Percentiles rank a stretch among this genome's conserved stretches.
phyloP scores from a whole-genome alignment of 116 monocot species.

The Trichopus zeylanicus region DNA sequence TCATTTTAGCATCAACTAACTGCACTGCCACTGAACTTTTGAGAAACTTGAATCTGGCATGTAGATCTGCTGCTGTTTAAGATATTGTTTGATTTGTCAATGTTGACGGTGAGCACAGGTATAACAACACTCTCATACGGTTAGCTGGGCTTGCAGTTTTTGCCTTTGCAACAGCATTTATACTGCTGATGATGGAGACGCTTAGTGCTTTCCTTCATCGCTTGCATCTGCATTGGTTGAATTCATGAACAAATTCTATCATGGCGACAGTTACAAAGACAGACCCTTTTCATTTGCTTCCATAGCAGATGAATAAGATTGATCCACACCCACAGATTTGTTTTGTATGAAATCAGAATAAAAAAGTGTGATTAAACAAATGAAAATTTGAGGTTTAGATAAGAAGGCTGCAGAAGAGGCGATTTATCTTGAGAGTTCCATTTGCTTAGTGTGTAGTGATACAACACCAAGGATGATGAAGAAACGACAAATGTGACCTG shows the following conservation, averaged over 20 bases:
- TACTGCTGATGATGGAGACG: conserved; percentile 95
- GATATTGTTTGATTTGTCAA: not conserved
- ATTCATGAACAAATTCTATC: conserved; percentile 90
- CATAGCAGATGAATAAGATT: conserved; percentile 58
- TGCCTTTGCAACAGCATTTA: conserved; percentile 89
- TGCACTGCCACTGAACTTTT: no score
- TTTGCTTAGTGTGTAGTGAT: no score
- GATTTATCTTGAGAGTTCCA: not conserved
- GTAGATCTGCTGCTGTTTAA: not conserved
- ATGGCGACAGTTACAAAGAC: conserved; percentile 96
- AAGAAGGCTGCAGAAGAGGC: not conserved
- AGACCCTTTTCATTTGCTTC: conserved; percentile 79
- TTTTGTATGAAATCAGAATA: not conserved
- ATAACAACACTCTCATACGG: conserved; percentile 62
- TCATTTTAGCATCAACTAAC: no score
- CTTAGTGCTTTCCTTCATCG: conserved; percentile 95
- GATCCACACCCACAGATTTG: conserved; percentile 3
- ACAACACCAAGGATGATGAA: no score
- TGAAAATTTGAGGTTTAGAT: no score
- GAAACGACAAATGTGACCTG: no score
- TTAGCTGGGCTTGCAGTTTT: conserved; percentile 66
- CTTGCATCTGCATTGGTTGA: conserved; percentile 96
- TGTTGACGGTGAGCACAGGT: conserved; percentile 38
- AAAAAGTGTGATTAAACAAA: conserved; percentile 2
- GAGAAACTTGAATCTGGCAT: no score